Conservation (phyloP, 1,284 basidiomycete species). For the Coriolopsis trogii region DNA sequence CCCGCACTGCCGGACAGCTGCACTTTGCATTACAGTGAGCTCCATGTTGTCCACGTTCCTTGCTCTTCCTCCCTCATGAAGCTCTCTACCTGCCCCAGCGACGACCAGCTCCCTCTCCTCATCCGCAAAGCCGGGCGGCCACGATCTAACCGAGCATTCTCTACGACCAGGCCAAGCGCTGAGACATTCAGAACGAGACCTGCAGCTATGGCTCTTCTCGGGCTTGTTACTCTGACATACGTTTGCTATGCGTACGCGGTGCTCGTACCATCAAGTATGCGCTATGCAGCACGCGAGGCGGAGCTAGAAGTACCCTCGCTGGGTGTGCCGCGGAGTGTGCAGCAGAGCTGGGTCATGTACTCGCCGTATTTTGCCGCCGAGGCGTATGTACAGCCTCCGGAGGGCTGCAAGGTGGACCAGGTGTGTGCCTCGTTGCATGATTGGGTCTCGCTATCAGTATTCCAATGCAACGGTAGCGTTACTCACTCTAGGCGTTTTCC, state of each 20-base stretch:
- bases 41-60: background rate
- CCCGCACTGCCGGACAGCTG: constrained; percentile 4
- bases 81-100: background rate
- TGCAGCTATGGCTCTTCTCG: constrained; percentile 5
- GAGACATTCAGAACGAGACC: background rate
- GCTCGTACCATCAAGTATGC: background rate
- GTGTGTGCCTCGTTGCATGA: constrained; percentile 36
- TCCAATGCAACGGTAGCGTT: background rate
- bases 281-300: background rate
- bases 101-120: background rate
- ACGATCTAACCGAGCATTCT: too few species aligned
- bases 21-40: constrained; percentile 1
- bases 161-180: too few species aligned
- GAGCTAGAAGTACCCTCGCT: background rate
- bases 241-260: constrained; percentile 14
- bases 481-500: background rate
- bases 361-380: constrained; percentile 58
- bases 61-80: background rate
- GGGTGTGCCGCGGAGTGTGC: constrained; percentile 12
- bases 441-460: background rate
- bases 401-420: constrained; percentile 57
- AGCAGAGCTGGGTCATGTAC: constrained; percentile 57
- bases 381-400: constrained; percentile 50
- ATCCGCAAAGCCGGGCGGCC: too few species aligned
- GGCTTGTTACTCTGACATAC: constrained; percentile 12